phyloP scores from a whole-genome alignment of 257 asterid species.

The Jacaranda mimosifolia region DNA sequence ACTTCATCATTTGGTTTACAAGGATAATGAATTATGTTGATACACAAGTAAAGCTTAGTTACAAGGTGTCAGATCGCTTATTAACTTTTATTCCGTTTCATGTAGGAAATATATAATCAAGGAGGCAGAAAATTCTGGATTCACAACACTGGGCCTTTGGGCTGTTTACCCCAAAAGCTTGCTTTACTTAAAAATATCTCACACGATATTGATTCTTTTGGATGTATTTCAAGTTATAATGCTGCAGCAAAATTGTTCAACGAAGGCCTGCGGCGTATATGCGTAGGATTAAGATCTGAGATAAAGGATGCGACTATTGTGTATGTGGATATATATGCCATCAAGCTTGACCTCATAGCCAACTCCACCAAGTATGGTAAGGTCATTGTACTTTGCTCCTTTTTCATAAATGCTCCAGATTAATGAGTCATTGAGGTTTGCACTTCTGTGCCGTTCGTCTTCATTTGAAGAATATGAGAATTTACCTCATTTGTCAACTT shows the following conservation, averaged over 20 bases:
- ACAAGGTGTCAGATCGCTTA: background rate
- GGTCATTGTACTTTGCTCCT: slow-evolving; percentile 10
- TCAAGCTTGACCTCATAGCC: slow-evolving; percentile 79
- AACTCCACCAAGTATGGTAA: slow-evolving; percentile 72
- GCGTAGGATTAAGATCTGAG: slow-evolving; percentile 59
- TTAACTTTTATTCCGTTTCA: slow-evolving; percentile 22
- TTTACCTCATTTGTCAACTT: background rate
- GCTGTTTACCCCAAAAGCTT: slow-evolving; percentile 85
- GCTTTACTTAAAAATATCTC: slow-evolving; percentile 52
- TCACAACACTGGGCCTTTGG: slow-evolving; percentile 93
- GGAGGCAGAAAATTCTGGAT: slow-evolving; percentile 93
- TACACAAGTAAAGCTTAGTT: slow-evolving; percentile 11
- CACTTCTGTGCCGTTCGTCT: background rate
- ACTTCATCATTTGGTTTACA: background rate
- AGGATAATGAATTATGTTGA: background rate
- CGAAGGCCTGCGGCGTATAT: slow-evolving; percentile 58
- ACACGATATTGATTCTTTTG: slow-evolving; percentile 58
- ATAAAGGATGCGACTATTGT: slow-evolving; percentile 71
- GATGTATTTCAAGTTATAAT: slow-evolving; percentile 74
- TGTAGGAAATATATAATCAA: slow-evolving; percentile 65
- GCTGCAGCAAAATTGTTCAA: slow-evolving; percentile 74
- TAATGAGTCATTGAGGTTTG: background rate
- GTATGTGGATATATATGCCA: slow-evolving; percentile 81
- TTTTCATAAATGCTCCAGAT: background rate
- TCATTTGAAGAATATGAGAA: background rate